Evolutionary conservation across 2,329 filamentous ascomycete species (phyloP).

Genomic region (Ceratocystis destructans): DNA sequence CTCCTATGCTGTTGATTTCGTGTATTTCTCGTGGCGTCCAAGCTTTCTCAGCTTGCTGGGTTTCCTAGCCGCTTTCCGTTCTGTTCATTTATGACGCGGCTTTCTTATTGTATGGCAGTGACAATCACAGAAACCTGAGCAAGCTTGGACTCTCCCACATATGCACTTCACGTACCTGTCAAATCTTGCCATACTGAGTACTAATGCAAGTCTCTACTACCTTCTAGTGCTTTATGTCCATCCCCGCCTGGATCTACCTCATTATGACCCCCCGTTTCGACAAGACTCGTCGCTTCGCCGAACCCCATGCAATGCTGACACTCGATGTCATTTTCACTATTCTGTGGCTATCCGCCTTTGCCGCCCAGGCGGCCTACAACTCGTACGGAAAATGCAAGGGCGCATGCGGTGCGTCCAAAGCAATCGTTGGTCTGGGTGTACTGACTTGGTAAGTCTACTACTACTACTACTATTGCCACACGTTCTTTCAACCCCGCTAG

Average conservation of each 20-base stretch:
- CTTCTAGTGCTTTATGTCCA: conserved; percentile 47
- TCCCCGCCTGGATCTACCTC: conserved; percentile 52
- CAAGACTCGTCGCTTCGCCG: conserved; percentile 46
- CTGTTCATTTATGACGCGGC: not conserved
- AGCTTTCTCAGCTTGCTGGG: not conserved
- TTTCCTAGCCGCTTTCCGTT: not conserved
- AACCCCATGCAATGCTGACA: conserved; percentile 46
- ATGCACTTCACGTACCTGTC: not conserved
- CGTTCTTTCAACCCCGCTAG: too few species aligned
- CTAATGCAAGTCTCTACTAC: not conserved
- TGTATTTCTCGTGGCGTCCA: not conserved
- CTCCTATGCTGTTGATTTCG: not conserved
- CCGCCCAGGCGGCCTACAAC: conserved; percentile 52
- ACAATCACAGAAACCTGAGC: not conserved
- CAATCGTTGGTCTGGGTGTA: conserved; percentile 47
- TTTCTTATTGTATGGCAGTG: not conserved
- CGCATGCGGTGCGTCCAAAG: conserved; percentile 48
- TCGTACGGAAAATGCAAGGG: conserved; percentile 39
- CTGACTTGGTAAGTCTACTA: conserved; percentile 42
- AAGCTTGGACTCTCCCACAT: not conserved
- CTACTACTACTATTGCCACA: not conserved
- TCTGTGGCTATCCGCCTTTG: conserved; percentile 54
- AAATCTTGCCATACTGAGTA: not conserved
- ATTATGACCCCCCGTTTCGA: conserved; percentile 50
- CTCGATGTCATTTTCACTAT: conserved; percentile 45